Base-by-base conservation (phyloP, 2,329 filamentous ascomycete species). In the Trichoderma lentiforme region DNA sequence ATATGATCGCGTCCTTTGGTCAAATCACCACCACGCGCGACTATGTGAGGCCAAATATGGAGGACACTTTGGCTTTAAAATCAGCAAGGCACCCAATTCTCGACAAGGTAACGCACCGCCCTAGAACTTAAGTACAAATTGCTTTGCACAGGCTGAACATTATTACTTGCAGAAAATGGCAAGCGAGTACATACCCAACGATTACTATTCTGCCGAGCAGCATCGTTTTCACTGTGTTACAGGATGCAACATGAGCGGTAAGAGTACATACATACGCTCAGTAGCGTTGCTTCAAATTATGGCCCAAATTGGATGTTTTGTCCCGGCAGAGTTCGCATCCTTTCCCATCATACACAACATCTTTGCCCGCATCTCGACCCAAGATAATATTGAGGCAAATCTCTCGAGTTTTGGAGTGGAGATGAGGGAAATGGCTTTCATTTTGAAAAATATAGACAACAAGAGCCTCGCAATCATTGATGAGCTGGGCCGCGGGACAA, bases 161-260 rank as follows among this genome's bases (percentile, higher is more conserved):
- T 15, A 15, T 74, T 32, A 43, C 30, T 51, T 32, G 0, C 64
- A 88, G 84, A 88, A 91, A 2, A 89, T 93, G 74, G 82, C 84
- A 1, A 87, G 87, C 60, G 89, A 88, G 26, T 97, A 93, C 78
- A 85, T 98, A 4, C 93, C 96, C 0, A 98, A 98, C 74, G 95
- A 98, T 77, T 93, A 95, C 32, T 98, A 95, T 77, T 92, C 93
- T 3, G 92, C 91, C 0, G 87, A 92, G 39, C 90, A 95, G 73
- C 90, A 90, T 43, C 90, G 95, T 1, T 97, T 98, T 77, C 95
- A 98, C 75, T 92, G 98, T 73, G 91, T 99, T 74, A 98, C 95
- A 0, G 95, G 96, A 4, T 97, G 93, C 80, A 99, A 99, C 77
- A 99, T 99, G 96, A 97, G 94, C 76, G 96, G 95, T 1, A 99